Conservation (phyloP, 257 asterid genomes). For the Jasminum sambac region DNA sequence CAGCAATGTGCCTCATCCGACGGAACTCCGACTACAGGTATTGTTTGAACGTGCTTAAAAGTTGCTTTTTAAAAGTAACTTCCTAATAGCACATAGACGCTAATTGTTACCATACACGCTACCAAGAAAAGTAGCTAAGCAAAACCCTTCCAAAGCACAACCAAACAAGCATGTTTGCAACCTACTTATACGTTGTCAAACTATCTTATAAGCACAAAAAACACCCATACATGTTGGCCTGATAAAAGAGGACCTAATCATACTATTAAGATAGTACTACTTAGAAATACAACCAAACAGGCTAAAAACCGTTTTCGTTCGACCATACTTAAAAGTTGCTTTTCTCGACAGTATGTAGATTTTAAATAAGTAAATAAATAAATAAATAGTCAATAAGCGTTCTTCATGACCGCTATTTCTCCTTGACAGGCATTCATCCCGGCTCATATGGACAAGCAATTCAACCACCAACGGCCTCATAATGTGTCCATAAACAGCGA, state of each 20-base stretch:
- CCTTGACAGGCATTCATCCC: constrained; percentile 42
- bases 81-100: background rate
- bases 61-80: background rate
- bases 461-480: constrained; percentile 39
- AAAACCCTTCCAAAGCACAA: background rate
- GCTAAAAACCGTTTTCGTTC: too few species aligned
- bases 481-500: constrained; percentile 34
- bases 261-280: too few species aligned
- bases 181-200: too few species aligned
- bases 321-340: too few species aligned
- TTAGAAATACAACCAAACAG: too few species aligned
- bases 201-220: too few species aligned
- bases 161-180: background rate
- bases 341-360: too few species aligned
- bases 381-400: too few species aligned
- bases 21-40: constrained; percentile 56
- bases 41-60: background rate
- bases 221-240: too few species aligned
- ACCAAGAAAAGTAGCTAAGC: background rate
- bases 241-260: too few species aligned
- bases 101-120: background rate
- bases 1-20: constrained; percentile 42
- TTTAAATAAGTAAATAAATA: too few species aligned
- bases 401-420: background rate
- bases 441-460: constrained; percentile 35